Base-by-base conservation (phyloP, 371 early-diverging fungal genomes). In the Cokeromyces recurvatus region DNA sequence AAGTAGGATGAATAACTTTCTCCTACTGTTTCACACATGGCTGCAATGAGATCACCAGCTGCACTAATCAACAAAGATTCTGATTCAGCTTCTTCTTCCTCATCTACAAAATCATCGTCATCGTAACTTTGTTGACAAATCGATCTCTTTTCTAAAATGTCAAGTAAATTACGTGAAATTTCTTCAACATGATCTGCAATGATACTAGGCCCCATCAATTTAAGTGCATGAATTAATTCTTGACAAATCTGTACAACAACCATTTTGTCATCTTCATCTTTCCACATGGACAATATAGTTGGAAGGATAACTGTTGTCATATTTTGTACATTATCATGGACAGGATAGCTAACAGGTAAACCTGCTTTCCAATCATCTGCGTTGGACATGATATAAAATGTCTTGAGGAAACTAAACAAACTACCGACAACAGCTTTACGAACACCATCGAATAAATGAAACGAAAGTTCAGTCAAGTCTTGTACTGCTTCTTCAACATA, bases 21-120 rank as follows among this genome's bases (percentile, higher is more conserved):
- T 3, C 90, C 91, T 48, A 92, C 66, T 4, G 79, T 85, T 17
- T 70, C 73, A 37, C 91, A 84, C 27, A 94, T 50, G 5, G 85
- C 84, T 12, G 86, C 87, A 38, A 92, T 84, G 21, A 91, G 74
- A 62, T 95, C 95, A 32, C 87, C 83, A 9, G 92, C 90, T 19
- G 84, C 74, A 38, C 81, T 77, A 41, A 93, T 89, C 27, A 93
- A 65, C 21, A 91, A 45, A 11, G 90, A 84, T 44, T 94, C 94
- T 22, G 80, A 84, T 54, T 93, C 93, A 2, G 90, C 87, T 54
- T 86, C 78, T 40, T 92, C 92, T 55, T 86, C 78, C 38, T 92
- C 91, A 43, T 90, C 93, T 40, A 77, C 57, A 24, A 78, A 69
- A 7, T 77, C 84, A 19, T 87, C 84, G 25, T 89, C 88, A 17